These are phyloP conservation scores for Chlorella sp. DNA, from an alignment of 139 green algal genomes.

Conservation along the genomic window DNA sequence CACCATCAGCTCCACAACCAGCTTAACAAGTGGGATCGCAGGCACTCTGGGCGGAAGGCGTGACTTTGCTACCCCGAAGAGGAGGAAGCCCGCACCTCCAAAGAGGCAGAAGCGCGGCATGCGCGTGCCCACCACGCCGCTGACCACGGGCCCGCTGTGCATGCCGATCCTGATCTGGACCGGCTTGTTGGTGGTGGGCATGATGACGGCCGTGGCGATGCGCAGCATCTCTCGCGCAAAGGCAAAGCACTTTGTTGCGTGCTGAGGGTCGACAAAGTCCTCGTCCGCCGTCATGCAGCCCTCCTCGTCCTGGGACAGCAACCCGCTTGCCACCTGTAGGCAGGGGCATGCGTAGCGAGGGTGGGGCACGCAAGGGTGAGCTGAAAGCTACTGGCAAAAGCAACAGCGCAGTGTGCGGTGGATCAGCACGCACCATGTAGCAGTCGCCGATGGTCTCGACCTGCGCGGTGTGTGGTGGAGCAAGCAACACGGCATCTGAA, in stretches of 20 bases:
- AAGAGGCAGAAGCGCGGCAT: conserved; percentile 26
- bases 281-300: background rate
- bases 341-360: too few relatives aligned
- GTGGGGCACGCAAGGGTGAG: too few relatives aligned
- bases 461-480: too few relatives aligned
- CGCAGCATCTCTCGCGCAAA: background rate
- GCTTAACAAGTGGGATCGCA: too few relatives aligned
- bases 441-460: background rate
- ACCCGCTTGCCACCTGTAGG: background rate
- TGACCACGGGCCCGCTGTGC: conserved; percentile 16
- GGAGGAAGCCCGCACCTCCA: too few relatives aligned
- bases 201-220: background rate
- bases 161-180: conserved; percentile 7
- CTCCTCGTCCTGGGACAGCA: background rate
- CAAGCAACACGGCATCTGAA: too few relatives aligned
- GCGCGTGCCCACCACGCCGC: conserved; percentile 13
- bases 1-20: too few relatives aligned
- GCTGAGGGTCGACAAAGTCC: background rate
- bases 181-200: background rate
- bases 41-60: too few relatives aligned
- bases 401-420: too few relatives aligned
- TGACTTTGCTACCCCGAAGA: too few relatives aligned
- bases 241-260: background rate
- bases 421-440: too few relatives aligned
- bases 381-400: too few relatives aligned